Conservation (phyloP, 345 rosid genomes). For the Physaria fendleri region DNA sequence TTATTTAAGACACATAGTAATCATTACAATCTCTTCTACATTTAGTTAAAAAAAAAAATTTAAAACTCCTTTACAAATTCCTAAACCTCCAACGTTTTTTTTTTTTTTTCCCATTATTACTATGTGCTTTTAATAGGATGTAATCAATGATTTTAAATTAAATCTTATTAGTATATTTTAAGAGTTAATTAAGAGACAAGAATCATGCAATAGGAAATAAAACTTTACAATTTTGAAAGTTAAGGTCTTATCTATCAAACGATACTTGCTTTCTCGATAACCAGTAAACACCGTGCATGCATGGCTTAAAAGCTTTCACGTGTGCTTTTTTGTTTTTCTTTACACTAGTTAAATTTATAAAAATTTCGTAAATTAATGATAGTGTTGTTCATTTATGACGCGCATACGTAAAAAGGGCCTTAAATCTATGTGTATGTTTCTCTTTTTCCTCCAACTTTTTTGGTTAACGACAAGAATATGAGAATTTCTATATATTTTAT, state of each 20-base stretch:
- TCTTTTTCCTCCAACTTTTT: conserved; percentile 26
- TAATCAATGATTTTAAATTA: too few relatives aligned
- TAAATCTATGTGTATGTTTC: conserved; percentile 30
- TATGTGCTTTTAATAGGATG: too few relatives aligned
- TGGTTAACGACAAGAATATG: conserved; percentile 18
- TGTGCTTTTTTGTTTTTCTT: conserved; percentile 13
- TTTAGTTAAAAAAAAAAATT: too few relatives aligned
- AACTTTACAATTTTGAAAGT: conserved; percentile 18
- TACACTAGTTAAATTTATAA: conserved; percentile 7
- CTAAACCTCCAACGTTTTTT: too few relatives aligned
- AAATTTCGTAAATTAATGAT: background rate
- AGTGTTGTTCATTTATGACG: conserved; percentile 29
- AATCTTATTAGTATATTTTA: too few relatives aligned
- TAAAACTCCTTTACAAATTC: too few relatives aligned
- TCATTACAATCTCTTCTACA: too few relatives aligned
- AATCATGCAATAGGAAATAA: background rate
- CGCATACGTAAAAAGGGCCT: conserved; percentile 29
- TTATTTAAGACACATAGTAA: too few relatives aligned
- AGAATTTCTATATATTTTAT: conserved; percentile 1
- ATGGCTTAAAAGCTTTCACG: conserved; percentile 32
- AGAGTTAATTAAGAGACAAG: conserved; percentile 18
- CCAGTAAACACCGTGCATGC: conserved; percentile 32
- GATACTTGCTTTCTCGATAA: conserved; percentile 12
- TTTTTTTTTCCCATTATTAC: too few relatives aligned
- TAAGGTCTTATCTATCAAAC: conserved; percentile 27